Percentiles rank a stretch among this genome's conserved stretches.
These are phyloP conservation scores for Auriscalpium microsporum DNA, from an alignment of 768 basidiomycete species.

Conservation along the genomic window DNA sequence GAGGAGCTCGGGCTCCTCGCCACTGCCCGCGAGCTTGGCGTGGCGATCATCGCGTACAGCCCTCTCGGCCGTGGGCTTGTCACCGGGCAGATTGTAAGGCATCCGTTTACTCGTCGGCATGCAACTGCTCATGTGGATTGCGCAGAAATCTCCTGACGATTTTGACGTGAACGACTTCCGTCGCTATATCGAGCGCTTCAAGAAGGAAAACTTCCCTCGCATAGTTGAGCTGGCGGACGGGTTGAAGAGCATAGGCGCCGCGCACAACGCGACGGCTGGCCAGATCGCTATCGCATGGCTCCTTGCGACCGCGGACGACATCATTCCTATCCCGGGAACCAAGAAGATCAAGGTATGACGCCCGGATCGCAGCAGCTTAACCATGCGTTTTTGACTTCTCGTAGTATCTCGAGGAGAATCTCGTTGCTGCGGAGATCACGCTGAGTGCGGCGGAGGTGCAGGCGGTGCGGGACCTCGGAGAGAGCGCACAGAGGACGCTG, in stretches of 20 bases:
- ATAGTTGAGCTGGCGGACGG: constrained; percentile 31
- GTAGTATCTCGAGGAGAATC: constrained; percentile 39
- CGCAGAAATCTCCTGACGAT: constrained; percentile 22
- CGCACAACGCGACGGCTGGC: constrained; percentile 28
- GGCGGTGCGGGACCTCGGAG: neutral
- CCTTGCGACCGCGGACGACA: constrained; percentile 22
- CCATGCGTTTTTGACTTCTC: neutral
- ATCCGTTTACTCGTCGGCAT: neutral
- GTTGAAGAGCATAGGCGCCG: constrained; percentile 25
- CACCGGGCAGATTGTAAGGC: constrained; percentile 21
- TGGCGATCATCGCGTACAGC: constrained; percentile 26
- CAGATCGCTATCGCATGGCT: constrained; percentile 35
- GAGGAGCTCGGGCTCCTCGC: constrained; percentile 17
- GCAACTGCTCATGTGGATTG: neutral
- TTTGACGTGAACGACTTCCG: constrained; percentile 23
- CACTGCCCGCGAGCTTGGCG: constrained; percentile 25
- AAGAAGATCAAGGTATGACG: constrained; percentile 24
- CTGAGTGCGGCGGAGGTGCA: neutral
- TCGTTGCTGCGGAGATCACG: constrained; percentile 21
- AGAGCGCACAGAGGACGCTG: neutral
- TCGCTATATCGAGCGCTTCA: constrained; percentile 18
- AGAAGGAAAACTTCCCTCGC: constrained; percentile 35
- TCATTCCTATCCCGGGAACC: constrained; percentile 21
- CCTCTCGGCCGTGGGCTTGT: constrained; percentile 27
- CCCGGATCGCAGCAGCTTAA: neutral